These are phyloP conservation scores for Parietichytrium sp. DNA, from an alignment of 108 stramenopile genomes.

Conservation along the genomic window DNA sequence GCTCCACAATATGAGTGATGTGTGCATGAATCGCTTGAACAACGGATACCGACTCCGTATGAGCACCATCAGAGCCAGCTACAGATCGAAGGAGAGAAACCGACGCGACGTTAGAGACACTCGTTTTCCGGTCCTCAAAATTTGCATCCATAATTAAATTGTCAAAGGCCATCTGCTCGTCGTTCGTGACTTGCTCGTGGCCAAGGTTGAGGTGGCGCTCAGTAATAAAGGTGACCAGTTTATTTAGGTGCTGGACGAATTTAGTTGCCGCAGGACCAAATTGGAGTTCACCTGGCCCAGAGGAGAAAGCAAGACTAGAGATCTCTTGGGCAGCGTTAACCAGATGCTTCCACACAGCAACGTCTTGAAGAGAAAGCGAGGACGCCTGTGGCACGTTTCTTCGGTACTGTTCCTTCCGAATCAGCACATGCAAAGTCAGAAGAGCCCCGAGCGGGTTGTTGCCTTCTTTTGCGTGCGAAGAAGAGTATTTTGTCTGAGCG, in stretches of 20 bases:
- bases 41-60: not conserved
- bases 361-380: not conserved
- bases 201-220: not conserved
- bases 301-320: not conserved
- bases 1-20: not conserved
- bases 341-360: not conserved
- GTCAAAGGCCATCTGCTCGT: not conserved
- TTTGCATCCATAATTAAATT: not conserved
- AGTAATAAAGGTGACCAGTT: not conserved
- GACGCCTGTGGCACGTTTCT: not conserved
- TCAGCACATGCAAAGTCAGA: not conserved
- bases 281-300: conserved; percentile 17
- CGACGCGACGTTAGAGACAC: not conserved
- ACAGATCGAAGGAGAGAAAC: not conserved
- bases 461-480: not conserved
- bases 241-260: not conserved
- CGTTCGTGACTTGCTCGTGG: not conserved
- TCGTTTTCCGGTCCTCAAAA: not conserved
- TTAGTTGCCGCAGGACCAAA: not conserved
- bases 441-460: not conserved
- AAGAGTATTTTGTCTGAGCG: not conserved
- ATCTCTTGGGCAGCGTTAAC: conserved; percentile 14
- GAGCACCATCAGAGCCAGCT: no score
- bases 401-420: not conserved
- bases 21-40: not conserved